These are phyloP conservation scores for Cladosporium sp. DNA, from an alignment of 2,329 filamentous ascomycete species.

Conservation along the genomic window DNA sequence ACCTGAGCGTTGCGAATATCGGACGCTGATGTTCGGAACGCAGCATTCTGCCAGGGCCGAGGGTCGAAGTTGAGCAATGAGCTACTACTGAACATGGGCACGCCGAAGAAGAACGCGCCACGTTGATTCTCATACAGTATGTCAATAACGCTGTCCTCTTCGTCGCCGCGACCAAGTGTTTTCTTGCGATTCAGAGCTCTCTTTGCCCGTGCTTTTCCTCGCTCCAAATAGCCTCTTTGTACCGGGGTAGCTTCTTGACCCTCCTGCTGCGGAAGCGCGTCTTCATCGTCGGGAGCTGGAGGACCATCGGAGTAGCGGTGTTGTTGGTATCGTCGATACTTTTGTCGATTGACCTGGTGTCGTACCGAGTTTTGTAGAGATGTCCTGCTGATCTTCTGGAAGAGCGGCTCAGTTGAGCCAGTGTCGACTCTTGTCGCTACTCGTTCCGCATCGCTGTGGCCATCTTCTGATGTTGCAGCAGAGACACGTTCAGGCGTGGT, in stretches of 20 bases:
- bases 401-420: conserved; percentile 17
- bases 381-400: conserved; percentile 3
- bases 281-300: conserved; percentile 16
- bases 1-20: conserved; percentile 83
- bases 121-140: conserved; percentile 94
- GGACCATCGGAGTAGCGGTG: conserved; percentile 23
- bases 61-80: conserved; percentile 85
- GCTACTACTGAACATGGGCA: conserved; percentile 81
- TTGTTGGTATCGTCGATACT: conserved; percentile 33
- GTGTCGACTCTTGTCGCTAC: conserved; percentile 29
- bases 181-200: conserved; percentile 31
- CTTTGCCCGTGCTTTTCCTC: conserved; percentile 26
- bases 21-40: conserved; percentile 55
- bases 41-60: conserved; percentile 71
- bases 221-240: conserved; percentile 26
- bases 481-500: conserved; percentile 26
- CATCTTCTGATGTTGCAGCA: conserved; percentile 10
- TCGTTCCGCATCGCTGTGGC: conserved; percentile 22
- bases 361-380: conserved; percentile 24
- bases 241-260: conserved; percentile 18
- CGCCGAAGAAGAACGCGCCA: conserved; percentile 82
- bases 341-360: conserved; percentile 31
- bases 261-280: conserved; percentile 14
- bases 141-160: conserved; percentile 61
- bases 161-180: conserved; percentile 27